Evolutionary conservation across 495 filamentous ascomycete genomes (phyloP), one percentile per base, ranked within the genome.

Genomic region (Sphaerosporella brunnea): DNA sequence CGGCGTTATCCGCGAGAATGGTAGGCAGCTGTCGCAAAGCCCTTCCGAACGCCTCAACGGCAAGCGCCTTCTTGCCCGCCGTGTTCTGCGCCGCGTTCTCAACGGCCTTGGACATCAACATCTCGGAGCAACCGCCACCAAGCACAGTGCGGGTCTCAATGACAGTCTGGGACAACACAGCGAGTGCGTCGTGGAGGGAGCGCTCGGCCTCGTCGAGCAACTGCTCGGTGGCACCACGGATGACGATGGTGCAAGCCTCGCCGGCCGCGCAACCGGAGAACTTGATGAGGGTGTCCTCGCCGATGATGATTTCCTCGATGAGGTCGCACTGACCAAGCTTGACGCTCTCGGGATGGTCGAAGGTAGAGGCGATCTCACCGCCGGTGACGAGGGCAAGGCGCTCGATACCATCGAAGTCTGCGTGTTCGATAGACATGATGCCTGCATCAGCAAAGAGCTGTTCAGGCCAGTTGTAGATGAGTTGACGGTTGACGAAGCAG

Each of bases 401-500:
- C 71, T 97, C 90, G 51, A 97, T 87, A 49, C 90, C 90, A 63
- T 97, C 90, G 54, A 97, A 97, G 64, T 97, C 90, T 51, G 90
- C 90, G 63, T 97, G 90, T 70, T 97, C 90, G 56, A 97, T 97
- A 13, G 87, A 93, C 69, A 92, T 78, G 65, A 97, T 96, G 43
- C 90, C 92, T 8, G 86, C 88, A 63, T 97, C 90, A 20, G 88
- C 82, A 63, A 97, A 97, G 41, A 97, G 80, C 66, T 96, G 92
- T 64, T 97, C 90, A 26, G 90, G 90, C 88, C 90, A 96, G 73
- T 97, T 97, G 73, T 97, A 97, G 67, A 97, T 97, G 37, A 97
- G 74, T 62, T 97, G 90, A 51, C 90, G 73, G 72, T 97, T 97
- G 62, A 97, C 92, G 67, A 97, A 97, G 70, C 92, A 96, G 73